phyloP scores from a whole-genome alignment of 495 filamentous ascomycete species.

The Daldinia caldariorum region DNA sequence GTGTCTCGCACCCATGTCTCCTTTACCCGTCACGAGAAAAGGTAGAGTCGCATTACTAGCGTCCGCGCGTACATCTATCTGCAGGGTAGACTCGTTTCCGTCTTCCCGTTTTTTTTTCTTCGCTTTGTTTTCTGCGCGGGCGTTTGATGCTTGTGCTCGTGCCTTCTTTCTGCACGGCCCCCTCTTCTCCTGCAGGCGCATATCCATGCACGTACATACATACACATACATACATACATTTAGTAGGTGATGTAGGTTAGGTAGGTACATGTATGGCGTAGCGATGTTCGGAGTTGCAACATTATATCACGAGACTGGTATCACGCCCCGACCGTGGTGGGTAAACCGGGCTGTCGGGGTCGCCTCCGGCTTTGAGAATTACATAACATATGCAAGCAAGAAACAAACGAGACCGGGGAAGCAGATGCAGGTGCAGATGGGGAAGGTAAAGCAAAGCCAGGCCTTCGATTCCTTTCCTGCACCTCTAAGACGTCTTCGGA shows the following conservation, averaged over 20 bases:
- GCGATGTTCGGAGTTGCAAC: constrained; percentile 16
- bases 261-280: constrained; percentile 26
- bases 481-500: too few species aligned
- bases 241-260: too few species aligned
- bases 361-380: constrained; percentile 9
- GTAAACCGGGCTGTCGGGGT: constrained; percentile 16
- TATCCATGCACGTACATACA: constrained; percentile 14
- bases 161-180: background rate
- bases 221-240: too few species aligned
- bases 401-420: background rate
- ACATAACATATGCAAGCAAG: constrained; percentile 7
- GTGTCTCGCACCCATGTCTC: background rate
- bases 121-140: background rate
- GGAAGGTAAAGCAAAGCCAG: too few species aligned
- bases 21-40: background rate
- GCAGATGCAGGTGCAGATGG: too few species aligned
- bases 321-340: background rate
- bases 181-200: background rate
- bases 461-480: too few species aligned
- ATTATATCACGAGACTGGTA: constrained; percentile 21
- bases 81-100: background rate
- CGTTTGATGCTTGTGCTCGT: background rate
- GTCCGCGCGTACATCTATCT: background rate
- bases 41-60: background rate
- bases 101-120: background rate